Percentiles rank a stretch among this genome's conserved stretches.
Conservation (phyloP, 305 asterid genomes). For the Fraxinus greggii region DNA sequence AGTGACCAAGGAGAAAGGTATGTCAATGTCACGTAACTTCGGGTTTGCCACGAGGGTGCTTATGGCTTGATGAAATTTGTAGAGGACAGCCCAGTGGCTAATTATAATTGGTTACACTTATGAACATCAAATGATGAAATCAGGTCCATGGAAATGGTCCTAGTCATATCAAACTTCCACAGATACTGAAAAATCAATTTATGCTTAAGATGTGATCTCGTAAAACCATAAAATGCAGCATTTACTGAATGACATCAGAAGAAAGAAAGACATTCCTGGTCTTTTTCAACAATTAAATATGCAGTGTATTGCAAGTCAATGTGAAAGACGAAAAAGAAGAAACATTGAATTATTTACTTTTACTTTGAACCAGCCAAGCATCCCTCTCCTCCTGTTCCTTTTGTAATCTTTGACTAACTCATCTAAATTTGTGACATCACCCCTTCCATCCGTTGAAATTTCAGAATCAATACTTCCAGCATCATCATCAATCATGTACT, state of each 20-base stretch:
- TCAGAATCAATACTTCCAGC: conserved; percentile 65
- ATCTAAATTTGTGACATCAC: conserved; percentile 53
- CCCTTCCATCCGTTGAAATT: conserved; percentile 52
- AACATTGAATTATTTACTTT: conserved; percentile 42
- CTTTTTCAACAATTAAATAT: background rate
- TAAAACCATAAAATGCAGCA: background rate
- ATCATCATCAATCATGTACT: conserved; percentile 53
- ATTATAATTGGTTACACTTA: background rate
- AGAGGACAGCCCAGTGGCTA: background rate
- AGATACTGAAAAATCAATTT: background rate
- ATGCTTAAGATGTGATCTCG: background rate
- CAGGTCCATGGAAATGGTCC: background rate
- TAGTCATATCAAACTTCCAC: background rate
- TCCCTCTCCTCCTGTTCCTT: conserved; percentile 63
- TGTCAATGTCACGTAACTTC: background rate
- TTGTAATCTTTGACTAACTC: conserved; percentile 63
- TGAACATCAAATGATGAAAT: background rate
- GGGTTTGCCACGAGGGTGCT: background rate
- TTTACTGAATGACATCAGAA: background rate
- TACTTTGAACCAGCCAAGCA: conserved; percentile 84
- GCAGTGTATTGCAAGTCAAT: background rate
- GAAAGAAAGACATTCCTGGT: background rate
- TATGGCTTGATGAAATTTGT: background rate
- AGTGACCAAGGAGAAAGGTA: background rate
- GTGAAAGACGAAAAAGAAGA: conserved; percentile 19